Evolutionary conservation across 2,329 filamentous ascomycete species (phyloP), one percentile per base, ranked within the genome.

Genomic region (Coleophoma cylindrospora): DNA sequence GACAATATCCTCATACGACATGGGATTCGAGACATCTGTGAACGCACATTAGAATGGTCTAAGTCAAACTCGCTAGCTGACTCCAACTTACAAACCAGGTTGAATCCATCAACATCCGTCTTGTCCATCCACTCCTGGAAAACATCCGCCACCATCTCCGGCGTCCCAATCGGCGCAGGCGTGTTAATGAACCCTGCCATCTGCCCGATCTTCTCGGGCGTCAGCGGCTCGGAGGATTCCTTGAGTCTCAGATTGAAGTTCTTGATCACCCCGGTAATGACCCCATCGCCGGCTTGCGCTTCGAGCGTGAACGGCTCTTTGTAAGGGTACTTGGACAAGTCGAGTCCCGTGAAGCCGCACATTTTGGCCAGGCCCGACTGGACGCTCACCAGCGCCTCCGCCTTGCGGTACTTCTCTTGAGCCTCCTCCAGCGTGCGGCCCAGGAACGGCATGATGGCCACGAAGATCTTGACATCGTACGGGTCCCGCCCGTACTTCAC

Each of bases 1-100:
- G 36, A 82, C 76, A 12, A 89, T 80, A 56, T 88, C 84, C 52
- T 83, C 77, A 67, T 88, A 88, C 0, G 82, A 83, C 50, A 80
- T 76, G 0, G 84, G 84, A 58, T 84, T 83, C n/a, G 51, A 55
- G 22, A 58, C 58, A 50, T 57, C 40, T 43, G 7, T 47, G 36
- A 7, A 38, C 6, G 12, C 11, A 9, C n/a, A 17, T 47, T 9
- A 34, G 45, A 36, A 50, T 43, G 6, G 14, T 27, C 21, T 3
- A 9, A 12, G 6, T 8, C 12, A 7, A 41, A 21, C 5, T 17
- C 22, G 15, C 40, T 27, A 10, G 9, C 27, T 10, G 27, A 27
- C 3, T 27, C 9, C 27, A 27, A 33, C 37, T 40, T 37, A 47
- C 57, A 61, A 50, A 54, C 59, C 21, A 61, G 49, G 49, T 61